A percentile compares a stretch with the other conserved stretches of the same genome.
phyloP scores from a whole-genome alignment of 331 rosid species.

The Saraca asoca region DNA sequence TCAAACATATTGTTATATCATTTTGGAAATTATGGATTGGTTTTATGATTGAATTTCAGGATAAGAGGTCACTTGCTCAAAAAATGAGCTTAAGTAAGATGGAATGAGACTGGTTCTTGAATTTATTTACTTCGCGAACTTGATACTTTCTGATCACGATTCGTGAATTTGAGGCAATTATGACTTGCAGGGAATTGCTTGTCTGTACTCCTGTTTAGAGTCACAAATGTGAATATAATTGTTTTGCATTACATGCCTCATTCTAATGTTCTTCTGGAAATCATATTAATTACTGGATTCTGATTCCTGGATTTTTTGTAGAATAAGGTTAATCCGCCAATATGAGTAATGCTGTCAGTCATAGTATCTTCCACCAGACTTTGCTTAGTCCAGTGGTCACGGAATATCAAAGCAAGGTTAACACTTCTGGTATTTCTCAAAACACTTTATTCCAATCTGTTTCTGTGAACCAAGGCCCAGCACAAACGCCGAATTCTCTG shows the following conservation, averaged over 20 bases:
- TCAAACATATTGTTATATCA: background rate
- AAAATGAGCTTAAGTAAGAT: no score
- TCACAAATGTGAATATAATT: background rate
- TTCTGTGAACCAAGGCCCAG: constrained; percentile 48
- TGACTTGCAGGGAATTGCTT: background rate
- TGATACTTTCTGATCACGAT: no score
- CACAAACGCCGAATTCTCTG: constrained; percentile 45
- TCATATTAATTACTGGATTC: background rate
- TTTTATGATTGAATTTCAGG: background rate
- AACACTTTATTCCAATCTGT: constrained; percentile 50
- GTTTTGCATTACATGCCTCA: constrained; percentile 4
- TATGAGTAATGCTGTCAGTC: constrained; percentile 71
- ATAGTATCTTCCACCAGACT: constrained; percentile 65
- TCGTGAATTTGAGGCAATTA: constrained; percentile 8
- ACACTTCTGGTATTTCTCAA: constrained; percentile 53
- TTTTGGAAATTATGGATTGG: background rate
- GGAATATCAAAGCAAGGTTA: constrained; percentile 57
- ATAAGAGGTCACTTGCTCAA: no score
- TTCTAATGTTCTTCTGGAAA: constrained; percentile 1
- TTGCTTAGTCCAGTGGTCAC: constrained; percentile 51
- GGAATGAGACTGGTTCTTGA: no score
- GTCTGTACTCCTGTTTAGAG: background rate
- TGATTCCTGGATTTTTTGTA: constrained; percentile 38
- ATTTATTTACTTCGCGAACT: no score
- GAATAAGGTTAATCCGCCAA: constrained; percentile 41